Conservation (phyloP, 2,329 filamentous ascomycete species). For the Fusarium nodosum region DNA sequence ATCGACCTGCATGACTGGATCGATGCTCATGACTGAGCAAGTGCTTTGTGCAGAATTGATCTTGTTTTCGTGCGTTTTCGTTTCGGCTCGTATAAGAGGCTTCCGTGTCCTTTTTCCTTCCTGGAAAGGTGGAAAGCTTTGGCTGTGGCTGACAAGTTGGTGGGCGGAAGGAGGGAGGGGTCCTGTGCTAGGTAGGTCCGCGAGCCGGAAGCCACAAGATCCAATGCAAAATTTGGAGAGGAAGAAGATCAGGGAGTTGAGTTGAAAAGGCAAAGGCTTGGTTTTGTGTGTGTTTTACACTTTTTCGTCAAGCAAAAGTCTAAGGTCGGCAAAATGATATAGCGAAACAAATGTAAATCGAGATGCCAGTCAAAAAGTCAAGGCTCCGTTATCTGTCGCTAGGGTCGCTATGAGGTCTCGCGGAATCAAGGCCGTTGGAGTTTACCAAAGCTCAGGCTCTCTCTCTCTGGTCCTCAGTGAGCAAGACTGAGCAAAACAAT, state of each 20-base stretch:
- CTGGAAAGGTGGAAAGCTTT: constrained; percentile 17
- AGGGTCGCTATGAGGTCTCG: constrained; percentile 21
- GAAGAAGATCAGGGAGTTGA: constrained; percentile 14
- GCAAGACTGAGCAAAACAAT: constrained; percentile 14
- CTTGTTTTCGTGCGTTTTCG: constrained; percentile 20
- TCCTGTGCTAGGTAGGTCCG: constrained; percentile 24
- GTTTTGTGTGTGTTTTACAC: background rate
- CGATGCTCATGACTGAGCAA: constrained; percentile 46
- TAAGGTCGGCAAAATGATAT: constrained; percentile 19
- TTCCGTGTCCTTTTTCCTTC: constrained; percentile 28
- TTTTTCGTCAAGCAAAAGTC: constrained; percentile 7
- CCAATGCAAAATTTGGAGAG: constrained; percentile 15
- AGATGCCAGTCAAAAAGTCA: constrained; percentile 25
- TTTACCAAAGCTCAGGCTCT: constrained; percentile 12
- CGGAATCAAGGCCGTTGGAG: constrained; percentile 14
- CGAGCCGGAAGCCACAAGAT: constrained; percentile 38
- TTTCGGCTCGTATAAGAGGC: constrained; percentile 27
- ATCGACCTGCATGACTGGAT: constrained; percentile 50
- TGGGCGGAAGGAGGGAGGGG: constrained; percentile 33
- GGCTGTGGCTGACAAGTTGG: constrained; percentile 32
- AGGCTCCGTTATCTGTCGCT: constrained; percentile 10
- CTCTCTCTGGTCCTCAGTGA: constrained; percentile 11
- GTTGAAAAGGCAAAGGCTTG: constrained; percentile 6
- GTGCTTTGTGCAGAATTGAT: constrained; percentile 15
- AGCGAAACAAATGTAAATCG: constrained; percentile 31